phyloP scores from a whole-genome alignment of 768 basidiomycete species.

The Infundibulicybe gibba region DNA sequence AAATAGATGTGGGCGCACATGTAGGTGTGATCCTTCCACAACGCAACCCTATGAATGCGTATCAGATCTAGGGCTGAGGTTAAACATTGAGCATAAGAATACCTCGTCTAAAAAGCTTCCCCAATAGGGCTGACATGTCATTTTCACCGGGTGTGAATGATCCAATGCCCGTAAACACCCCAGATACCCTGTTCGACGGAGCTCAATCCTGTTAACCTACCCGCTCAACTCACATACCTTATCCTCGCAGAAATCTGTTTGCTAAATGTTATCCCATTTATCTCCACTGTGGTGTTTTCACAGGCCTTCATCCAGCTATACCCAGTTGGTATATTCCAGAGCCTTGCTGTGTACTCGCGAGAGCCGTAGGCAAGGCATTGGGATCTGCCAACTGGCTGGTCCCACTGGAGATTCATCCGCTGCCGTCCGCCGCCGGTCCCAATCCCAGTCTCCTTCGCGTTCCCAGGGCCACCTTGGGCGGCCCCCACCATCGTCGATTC shows the following conservation, averaged over 20 bases:
- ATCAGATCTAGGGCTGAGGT: background rate
- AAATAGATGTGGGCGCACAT: slow-evolving; percentile 9
- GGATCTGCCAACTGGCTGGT: slow-evolving; percentile 13
- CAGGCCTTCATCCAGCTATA: slow-evolving; percentile 20
- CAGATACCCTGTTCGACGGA: slow-evolving; percentile 24
- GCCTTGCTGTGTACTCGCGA: slow-evolving; percentile 24
- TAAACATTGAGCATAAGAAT: background rate
- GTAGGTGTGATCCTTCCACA: slow-evolving; percentile 16
- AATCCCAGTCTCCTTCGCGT: too few species aligned
- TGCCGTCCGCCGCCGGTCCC: background rate
- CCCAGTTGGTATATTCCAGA: slow-evolving; percentile 22
- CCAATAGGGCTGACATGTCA: slow-evolving; percentile 26
- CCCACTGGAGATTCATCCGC: slow-evolving; percentile 16
- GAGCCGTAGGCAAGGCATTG: slow-evolving; percentile 23
- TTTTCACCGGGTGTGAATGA: slow-evolving; percentile 19
- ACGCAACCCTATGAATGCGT: slow-evolving; percentile 22
- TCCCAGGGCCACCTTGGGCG: too few species aligned
- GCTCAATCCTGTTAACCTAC: background rate
- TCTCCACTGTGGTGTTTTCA: slow-evolving; percentile 19
- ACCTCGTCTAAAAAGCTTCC: slow-evolving; percentile 24
- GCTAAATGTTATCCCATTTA: slow-evolving; percentile 17
- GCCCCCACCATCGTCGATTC: too few species aligned
- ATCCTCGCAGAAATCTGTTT: slow-evolving; percentile 21
- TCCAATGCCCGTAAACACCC: slow-evolving; percentile 28
- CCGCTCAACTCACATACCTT: slow-evolving; percentile 10